Evolutionary conservation across 2,329 filamentous ascomycete species (phyloP), one percentile per base, ranked within the genome.

Genomic region (Cordyceps militaris): DNA sequence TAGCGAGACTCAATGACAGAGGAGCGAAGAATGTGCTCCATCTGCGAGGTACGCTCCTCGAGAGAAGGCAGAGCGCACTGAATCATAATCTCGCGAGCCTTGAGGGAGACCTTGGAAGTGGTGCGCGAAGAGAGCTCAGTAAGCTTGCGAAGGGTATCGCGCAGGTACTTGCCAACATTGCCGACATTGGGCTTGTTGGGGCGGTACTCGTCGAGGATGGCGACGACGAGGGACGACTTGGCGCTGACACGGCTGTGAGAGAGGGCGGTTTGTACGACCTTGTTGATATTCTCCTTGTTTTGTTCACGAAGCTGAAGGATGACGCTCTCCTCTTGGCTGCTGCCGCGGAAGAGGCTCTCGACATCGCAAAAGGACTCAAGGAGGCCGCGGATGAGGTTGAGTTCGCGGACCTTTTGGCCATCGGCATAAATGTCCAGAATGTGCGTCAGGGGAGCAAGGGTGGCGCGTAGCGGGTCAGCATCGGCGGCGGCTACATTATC

Each of bases 1-100:
- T 99, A 99, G 65, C 89, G 87, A n/a, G 92, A 96, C 73, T 99
- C 91, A 8, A 97, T 85, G 23, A 99, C 94, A 0, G 94, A 93
- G 26, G 93, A 96, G 60, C 92, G 89, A 57, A 99, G 81, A 63
- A 99, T 99, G 74, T 97, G 93, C 79, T 97, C 94, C 93, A 99
- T 97, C 77, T 99, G 94, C 7, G 88, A 83, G 26, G 89, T 89
- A 65, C 94, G 87, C 80, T 99, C 94, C 73, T 97, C 94, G 21
- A 99, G 80, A 3, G 94, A 99, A 19, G 94, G 94, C 71, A 99
- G 83, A 56, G 94, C 92, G 70, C 91, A 97, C 75, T 97, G 94
- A 63, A 99, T 99, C 67, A 99, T 86, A 53, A 97, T 87, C 77
- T 99, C 94, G 70, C 94, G 89, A 47, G 94, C 93, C 81, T 99